phyloP scores from a whole-genome alignment of 257 asterid species.

The Misopates orontium region DNA sequence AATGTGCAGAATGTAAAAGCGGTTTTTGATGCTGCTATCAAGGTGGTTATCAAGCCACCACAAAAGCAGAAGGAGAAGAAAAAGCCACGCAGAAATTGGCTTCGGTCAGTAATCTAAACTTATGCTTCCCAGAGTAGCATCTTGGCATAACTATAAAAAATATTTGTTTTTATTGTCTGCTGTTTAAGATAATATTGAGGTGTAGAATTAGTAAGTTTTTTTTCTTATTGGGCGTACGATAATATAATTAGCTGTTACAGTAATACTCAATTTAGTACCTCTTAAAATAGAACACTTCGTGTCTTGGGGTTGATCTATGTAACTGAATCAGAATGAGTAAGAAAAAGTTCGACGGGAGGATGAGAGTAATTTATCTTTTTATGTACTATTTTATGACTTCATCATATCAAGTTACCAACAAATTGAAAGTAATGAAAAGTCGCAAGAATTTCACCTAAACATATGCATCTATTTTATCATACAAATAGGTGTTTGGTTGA shows the following conservation, averaged over 20 bases:
- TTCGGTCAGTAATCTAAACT: conserved; percentile 50
- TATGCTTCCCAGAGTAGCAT: not conserved
- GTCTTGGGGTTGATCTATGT: not conserved
- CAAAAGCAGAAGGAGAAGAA: conserved; percentile 79
- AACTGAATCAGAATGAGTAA: too few species aligned
- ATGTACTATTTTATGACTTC: too few species aligned
- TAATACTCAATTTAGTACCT: not conserved
- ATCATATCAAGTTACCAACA: too few species aligned
- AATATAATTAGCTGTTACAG: not conserved
- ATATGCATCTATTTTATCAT: too few species aligned
- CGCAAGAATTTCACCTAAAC: too few species aligned
- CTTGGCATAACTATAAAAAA: not conserved
- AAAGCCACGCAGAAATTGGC: conserved; percentile 61
- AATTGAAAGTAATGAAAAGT: not conserved
- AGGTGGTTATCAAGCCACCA: conserved; percentile 87
- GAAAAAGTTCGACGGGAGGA: too few species aligned
- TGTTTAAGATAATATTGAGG: not conserved
- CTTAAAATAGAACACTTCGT: not conserved
- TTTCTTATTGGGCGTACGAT: not conserved
- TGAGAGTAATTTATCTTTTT: too few species aligned
- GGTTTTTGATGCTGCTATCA: conserved; percentile 89
- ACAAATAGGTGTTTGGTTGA: too few species aligned
- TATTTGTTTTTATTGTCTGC: not conserved
- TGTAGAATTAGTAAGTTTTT: not conserved
- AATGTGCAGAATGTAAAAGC: conserved; percentile 74